Conservation (phyloP, 2,329 filamentous ascomycete species). For the Trichoderma arundinaceum region DNA sequence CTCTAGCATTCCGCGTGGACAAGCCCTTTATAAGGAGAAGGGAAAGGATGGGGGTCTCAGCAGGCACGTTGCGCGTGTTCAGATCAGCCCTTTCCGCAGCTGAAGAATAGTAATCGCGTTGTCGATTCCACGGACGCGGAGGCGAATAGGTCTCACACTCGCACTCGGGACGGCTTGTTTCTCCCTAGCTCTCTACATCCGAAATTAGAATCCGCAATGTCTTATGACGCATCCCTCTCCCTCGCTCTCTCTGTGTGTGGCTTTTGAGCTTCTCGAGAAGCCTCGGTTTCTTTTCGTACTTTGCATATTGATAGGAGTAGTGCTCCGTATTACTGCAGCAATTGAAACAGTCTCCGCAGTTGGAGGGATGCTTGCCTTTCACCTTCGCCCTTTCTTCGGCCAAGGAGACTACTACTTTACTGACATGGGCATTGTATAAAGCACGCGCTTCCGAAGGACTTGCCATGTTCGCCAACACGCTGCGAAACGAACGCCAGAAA, state of each 20-base stretch:
- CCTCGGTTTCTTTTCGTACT: neutral
- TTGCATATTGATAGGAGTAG: neutral
- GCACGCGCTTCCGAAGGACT: neutral
- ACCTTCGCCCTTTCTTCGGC: neutral
- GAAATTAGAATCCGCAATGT: constrained; percentile 15
- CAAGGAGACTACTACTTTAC: neutral
- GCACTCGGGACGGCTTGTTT: neutral
- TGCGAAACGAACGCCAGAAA: constrained; percentile 2
- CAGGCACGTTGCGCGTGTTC: constrained; percentile 3
- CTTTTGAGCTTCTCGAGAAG: neutral
- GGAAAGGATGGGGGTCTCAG: neutral
- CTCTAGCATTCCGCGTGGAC: constrained; percentile 11
- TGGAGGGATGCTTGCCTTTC: neutral
- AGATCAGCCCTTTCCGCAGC: constrained; percentile 8
- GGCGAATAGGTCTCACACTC: constrained; percentile 4
- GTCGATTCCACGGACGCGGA: neutral
- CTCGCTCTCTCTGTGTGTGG: neutral
- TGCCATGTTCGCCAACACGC: neutral
- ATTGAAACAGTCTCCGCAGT: neutral
- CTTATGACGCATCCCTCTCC: constrained; percentile 1
- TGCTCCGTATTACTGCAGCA: neutral
- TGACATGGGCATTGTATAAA: neutral
- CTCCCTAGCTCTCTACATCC: neutral
- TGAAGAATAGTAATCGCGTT: neutral
- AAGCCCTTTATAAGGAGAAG: constrained; percentile 12